Percentiles rank a stretch among this genome's conserved stretches.
Evolutionary conservation across 768 basidiomycete species (phyloP).

Genomic region (Pilatotrama ljubarskyi): DNA sequence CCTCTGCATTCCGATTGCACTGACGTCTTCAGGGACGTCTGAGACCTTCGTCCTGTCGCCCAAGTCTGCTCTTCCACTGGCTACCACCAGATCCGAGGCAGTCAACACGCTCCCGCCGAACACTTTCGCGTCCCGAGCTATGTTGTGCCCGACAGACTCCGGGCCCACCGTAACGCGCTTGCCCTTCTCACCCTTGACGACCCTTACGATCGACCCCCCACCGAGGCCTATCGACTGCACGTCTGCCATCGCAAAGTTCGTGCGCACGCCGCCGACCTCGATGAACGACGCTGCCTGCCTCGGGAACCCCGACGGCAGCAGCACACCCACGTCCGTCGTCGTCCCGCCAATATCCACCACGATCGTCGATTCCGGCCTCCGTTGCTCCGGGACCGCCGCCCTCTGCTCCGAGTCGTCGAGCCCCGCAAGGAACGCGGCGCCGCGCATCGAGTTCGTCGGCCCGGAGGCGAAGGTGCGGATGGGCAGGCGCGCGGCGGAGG

Average conservation of each 20-base stretch:
- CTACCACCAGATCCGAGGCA: conserved; percentile 60
- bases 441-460: conserved; percentile 71
- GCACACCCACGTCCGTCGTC: conserved; percentile 63
- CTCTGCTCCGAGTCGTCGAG: conserved; percentile 29
- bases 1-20: conserved; percentile 39
- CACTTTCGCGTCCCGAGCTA: conserved; percentile 48
- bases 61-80: conserved; percentile 31
- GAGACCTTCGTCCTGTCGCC: conserved; percentile 29
- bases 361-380: conserved; percentile 39
- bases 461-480: conserved; percentile 53
- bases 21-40: conserved; percentile 23
- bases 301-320: conserved; percentile 61
- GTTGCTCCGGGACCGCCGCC: too few relatives aligned
- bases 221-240: conserved; percentile 61
- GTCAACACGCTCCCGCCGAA: conserved; percentile 61
- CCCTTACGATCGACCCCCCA: conserved; percentile 57
- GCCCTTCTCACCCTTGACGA: conserved; percentile 33
- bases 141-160: conserved; percentile 61
- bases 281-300: conserved; percentile 63
- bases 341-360: conserved; percentile 70
- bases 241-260: conserved; percentile 64
- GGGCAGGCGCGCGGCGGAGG: conserved; percentile 54
- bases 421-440: conserved; percentile 59
- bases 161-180: conserved; percentile 54
- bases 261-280: conserved; percentile 58